Base-by-base conservation (phyloP, 139 green algal genomes). In the Asterochloris erici region DNA sequence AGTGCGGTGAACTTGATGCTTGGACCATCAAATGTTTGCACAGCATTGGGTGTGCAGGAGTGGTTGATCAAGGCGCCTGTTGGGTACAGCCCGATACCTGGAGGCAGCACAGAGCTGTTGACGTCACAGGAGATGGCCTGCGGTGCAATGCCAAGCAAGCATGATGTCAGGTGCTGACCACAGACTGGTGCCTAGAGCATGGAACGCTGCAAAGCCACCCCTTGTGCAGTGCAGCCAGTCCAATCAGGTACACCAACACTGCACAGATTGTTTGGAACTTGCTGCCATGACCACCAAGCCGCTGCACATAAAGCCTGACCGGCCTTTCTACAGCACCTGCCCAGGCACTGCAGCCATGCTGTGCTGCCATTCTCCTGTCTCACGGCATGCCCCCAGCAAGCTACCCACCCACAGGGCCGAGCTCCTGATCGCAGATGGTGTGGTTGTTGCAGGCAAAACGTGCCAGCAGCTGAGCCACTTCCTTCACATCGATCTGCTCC, bases 341-440 rank as follows among this genome's bases (percentile, higher is more conserved):
- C 38, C 38, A 54, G 38, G 38, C 38, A 54, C 38, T 54, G 38
- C 38, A 54, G 38, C 38, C 38, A 54, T 6, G 38, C 38, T 54
- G 38, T 54, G 38, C 38, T 54, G 38, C 38, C 38, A 54, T 2
- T 54, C 38, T 54, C 38, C 38, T 54, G 38, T 54, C 38, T 6
- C 38, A 54, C 6, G 38, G 38, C 38, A 54, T 54, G 38, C 38
- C 38, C n/a, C 38, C 38, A 54, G 6, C 23, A 24, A 73, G 26
- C 14, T 9, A 68, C 81, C 68, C 14, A 86, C 83, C 85, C 54
- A 88, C 47, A 0, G 90, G 88, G 23, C 85, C 85, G 82, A 93
- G 86, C 85, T 96, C 92, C 70, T 92, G 88, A 79, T 96, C 90
- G 77, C 90, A 93, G 19, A 95, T 88, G 16, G 90, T 95, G 86